Evolutionary conservation across 148 eudicot genomes (phyloP).

Genomic region (Diospyros kaki): DNA sequence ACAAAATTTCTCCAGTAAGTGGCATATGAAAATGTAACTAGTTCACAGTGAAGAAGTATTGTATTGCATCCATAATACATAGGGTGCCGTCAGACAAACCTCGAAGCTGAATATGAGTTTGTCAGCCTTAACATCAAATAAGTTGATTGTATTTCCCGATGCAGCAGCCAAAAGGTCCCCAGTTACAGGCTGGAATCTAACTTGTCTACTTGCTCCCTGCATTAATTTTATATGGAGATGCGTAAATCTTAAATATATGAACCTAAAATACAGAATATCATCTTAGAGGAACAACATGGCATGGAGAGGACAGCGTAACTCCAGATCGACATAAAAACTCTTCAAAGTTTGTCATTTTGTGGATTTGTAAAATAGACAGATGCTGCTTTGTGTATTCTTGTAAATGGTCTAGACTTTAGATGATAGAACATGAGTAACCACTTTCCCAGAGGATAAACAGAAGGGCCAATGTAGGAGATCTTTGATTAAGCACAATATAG

Average conservation of each 20-base stretch:
- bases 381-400: background rate
- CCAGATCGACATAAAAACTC: background rate
- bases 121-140: conserved; percentile 3
- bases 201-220: conserved; percentile 15
- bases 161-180: conserved; percentile 15
- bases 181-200: conserved; percentile 8
- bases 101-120: background rate
- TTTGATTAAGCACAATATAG: too few relatives aligned
- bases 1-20: background rate
- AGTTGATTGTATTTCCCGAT: conserved; percentile 2
- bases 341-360: background rate
- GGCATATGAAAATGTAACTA: background rate
- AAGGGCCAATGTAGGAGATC: too few relatives aligned
- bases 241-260: background rate
- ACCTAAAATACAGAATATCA: background rate
- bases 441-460: too few relatives aligned
- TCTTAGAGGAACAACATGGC: background rate
- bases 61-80: background rate
- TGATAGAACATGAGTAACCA: too few relatives aligned
- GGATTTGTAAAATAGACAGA: background rate
- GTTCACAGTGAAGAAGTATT: background rate
- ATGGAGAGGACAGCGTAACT: background rate
- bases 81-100: background rate
- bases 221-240: background rate
- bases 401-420: background rate